Percentiles rank a stretch among this genome's conserved stretches.
Evolutionary conservation across 345 rosid genomes (phyloP).

Genomic region (Salix arbutifolia): DNA sequence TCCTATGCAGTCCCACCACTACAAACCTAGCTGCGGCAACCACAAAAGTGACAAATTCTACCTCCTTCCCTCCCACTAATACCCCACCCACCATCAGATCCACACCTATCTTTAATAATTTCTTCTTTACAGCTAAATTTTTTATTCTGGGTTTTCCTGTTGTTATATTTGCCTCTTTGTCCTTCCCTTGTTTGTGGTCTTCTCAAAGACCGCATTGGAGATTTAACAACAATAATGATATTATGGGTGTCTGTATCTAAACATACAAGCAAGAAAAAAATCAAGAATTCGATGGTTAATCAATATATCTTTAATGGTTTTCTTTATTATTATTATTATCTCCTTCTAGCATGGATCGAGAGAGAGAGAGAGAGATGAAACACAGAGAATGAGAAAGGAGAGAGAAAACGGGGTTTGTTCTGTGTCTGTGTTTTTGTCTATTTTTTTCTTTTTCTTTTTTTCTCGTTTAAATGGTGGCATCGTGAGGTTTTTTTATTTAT

Average conservation of each 20-base stretch:
- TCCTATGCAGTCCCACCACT: conserved; percentile 61
- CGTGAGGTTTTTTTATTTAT: conserved; percentile 16
- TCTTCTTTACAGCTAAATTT: conserved; percentile 1
- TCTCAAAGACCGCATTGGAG: conserved; percentile 67
- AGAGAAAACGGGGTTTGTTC: conserved; percentile 26
- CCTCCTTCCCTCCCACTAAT: conserved; percentile 33
- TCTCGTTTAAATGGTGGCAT: conserved; percentile 21
- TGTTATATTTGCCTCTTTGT: conserved; percentile 16
- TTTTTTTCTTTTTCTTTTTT: background rate
- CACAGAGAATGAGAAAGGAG: conserved; percentile 6
- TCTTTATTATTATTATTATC: conserved; percentile 11
- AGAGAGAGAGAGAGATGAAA: background rate
- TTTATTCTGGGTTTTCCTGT: conserved; percentile 22
- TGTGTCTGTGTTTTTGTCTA: background rate
- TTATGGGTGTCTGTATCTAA: background rate
- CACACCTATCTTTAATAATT: conserved; percentile 19
- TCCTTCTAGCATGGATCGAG: conserved; percentile 23
- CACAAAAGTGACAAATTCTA: conserved; percentile 10
- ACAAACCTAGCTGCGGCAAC: conserved; percentile 19
- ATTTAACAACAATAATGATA: conserved; percentile 15
- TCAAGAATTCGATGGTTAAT: conserved; percentile 10
- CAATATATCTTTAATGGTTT: conserved; percentile 9
- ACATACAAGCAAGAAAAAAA: background rate
- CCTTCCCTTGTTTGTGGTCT: conserved; percentile 30
- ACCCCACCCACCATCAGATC: conserved; percentile 80